Percentiles rank a stretch among this genome's conserved stretches.
phyloP scores from a whole-genome alignment of 345 rosid species.

The Cardamine resedifolia region DNA sequence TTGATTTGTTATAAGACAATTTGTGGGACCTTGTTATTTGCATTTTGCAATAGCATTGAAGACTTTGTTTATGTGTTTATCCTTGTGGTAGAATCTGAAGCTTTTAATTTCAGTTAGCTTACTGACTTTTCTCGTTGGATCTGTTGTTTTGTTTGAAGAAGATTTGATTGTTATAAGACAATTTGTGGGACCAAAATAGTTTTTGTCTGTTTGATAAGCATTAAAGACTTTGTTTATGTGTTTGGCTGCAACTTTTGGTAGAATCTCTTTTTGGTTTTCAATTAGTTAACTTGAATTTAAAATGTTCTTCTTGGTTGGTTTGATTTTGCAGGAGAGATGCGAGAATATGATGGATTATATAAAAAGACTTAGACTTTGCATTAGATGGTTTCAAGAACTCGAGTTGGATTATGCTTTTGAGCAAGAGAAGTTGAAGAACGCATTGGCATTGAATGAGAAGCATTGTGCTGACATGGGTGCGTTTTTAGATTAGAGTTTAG shows the following conservation, averaged over 20 bases:
- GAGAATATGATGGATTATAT: conserved; percentile 95
- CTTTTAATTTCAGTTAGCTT: conserved; percentile 22
- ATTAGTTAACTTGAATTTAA: conserved; percentile 19
- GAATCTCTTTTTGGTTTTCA: conserved; percentile 7
- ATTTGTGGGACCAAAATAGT: conserved; percentile 28
- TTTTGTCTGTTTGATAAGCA: conserved; percentile 26
- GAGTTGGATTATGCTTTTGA: conserved; percentile 80
- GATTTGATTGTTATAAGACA: conserved; percentile 19
- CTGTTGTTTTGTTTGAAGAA: conserved; percentile 21
- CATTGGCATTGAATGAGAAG: conserved; percentile 64
- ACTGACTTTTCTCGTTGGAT: conserved; percentile 26
- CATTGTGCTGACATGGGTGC: conserved; percentile 82
- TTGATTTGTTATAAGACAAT: conserved; percentile 25
- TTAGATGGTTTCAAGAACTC: conserved; percentile 96
- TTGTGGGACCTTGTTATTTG: conserved; percentile 26
- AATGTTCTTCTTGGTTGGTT: conserved; percentile 27
- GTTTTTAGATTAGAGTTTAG: conserved; percentile 8
- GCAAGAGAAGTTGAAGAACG: conserved; percentile 73
- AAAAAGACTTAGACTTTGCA: conserved; percentile 84
- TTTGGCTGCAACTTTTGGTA: background rate
- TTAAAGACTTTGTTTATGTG: conserved; percentile 24
- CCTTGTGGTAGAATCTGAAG: conserved; percentile 24
- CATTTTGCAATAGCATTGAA: background rate
- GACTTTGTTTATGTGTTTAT: conserved; percentile 23
- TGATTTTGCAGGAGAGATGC: conserved; percentile 77